These are phyloP conservation scores for Kwoniella shandongensis DNA, from an alignment of 768 basidiomycete species.

Conservation along the genomic window DNA sequence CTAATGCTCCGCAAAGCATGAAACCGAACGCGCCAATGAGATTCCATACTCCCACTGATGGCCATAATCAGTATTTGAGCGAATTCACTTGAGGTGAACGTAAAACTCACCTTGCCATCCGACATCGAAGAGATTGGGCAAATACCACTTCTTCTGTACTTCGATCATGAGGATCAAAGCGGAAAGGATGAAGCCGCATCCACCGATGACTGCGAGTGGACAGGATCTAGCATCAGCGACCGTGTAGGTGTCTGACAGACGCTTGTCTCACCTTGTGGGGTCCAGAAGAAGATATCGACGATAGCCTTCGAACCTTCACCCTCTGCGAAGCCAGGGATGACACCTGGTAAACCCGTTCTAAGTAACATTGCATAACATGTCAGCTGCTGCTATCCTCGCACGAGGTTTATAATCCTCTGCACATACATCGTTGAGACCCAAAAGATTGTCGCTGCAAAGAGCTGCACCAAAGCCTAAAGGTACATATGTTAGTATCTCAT, in stretches of 20 bases:
- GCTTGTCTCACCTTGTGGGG: conserved; percentile 58
- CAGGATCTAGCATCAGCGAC: too few relatives aligned
- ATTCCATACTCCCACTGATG: conserved; percentile 61
- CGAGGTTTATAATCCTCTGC: too few relatives aligned
- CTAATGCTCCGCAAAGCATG: conserved; percentile 62
- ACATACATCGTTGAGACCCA: conserved; percentile 59
- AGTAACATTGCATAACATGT: neutral
- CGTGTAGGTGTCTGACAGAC: too few relatives aligned
- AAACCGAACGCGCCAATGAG: conserved; percentile 64
- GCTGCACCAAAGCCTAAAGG: conserved; percentile 58
- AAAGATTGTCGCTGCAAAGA: conserved; percentile 63
- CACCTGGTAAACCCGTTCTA: conserved; percentile 57
- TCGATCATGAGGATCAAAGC: conserved; percentile 60
- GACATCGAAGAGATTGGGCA: conserved; percentile 56
- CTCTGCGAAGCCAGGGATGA: conserved; percentile 52
- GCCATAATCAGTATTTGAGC: conserved; percentile 4
- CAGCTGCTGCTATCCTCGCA: neutral
- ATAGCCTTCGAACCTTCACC: conserved; percentile 45
- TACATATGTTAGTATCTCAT: too few relatives aligned
- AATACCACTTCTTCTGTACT: conserved; percentile 62
- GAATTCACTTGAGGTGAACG: conserved; percentile 5
- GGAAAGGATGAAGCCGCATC: conserved; percentile 60
- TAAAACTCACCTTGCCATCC: conserved; percentile 61
- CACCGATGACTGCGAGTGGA: conserved; percentile 60
- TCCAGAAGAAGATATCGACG: conserved; percentile 62